Evolutionary conservation across 257 asterid species (phyloP).

Genomic region (Petunia axillaris): DNA sequence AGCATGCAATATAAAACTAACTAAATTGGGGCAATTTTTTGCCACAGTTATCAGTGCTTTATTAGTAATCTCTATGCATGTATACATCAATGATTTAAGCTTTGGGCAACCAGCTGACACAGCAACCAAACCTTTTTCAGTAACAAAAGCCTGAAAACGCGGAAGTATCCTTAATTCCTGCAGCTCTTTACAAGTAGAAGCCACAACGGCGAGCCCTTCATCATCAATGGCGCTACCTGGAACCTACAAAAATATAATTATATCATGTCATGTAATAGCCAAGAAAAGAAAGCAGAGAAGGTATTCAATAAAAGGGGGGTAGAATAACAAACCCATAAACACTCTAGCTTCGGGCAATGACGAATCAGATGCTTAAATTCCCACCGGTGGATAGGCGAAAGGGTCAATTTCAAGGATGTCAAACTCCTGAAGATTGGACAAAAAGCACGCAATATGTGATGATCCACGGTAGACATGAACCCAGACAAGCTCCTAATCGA

Average conservation of each 20-base stretch:
- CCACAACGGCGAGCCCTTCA: slow-evolving; percentile 52
- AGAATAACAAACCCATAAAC: slow-evolving; percentile 63
- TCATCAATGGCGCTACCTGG: slow-evolving; percentile 66
- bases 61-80: slow-evolving; percentile 81
- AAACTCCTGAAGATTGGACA: slow-evolving; percentile 62
- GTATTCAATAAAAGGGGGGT: neutral
- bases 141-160: slow-evolving; percentile 55
- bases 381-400: slow-evolving; percentile 56
- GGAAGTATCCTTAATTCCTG: slow-evolving; percentile 81
- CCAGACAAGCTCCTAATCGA: slow-evolving; percentile 78
- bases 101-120: slow-evolving; percentile 51
- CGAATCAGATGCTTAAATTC: slow-evolving; percentile 64
- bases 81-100: slow-evolving; percentile 52
- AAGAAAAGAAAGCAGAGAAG: neutral
- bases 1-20: slow-evolving; percentile 68
- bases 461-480: slow-evolving; percentile 57
- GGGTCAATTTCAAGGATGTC: slow-evolving; percentile 78
- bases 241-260: slow-evolving; percentile 43
- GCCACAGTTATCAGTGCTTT: slow-evolving; percentile 66
- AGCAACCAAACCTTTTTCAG: slow-evolving; percentile 77
- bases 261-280: neutral
- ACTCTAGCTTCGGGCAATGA: slow-evolving; percentile 71
- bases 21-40: slow-evolving; percentile 53
- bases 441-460: slow-evolving; percentile 56
- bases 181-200: slow-evolving; percentile 44